Conservation (phyloP, 768 basidiomycete species). For the Amyloporia xantha region DNA sequence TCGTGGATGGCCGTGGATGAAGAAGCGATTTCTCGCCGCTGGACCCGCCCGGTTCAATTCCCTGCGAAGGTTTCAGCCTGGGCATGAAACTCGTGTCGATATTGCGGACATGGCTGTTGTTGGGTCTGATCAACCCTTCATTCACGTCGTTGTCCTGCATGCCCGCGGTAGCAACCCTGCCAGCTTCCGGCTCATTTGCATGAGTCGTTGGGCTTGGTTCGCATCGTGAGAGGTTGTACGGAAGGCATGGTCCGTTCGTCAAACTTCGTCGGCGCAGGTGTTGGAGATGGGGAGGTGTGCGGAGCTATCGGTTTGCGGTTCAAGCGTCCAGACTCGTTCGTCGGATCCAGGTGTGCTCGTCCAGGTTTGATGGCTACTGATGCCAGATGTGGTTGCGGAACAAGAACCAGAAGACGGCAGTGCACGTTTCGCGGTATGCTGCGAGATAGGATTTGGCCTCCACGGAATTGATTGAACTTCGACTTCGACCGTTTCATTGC, state of each 20-base stretch:
- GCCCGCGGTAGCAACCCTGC: not conserved
- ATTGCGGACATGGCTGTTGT: no score
- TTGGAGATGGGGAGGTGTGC: not conserved
- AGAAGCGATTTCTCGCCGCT: no score
- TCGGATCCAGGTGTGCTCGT: not conserved
- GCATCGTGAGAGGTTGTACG: not conserved
- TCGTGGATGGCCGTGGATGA: no score
- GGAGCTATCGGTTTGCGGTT: not conserved
- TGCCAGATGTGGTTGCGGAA: not conserved
- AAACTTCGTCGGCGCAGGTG: not conserved
- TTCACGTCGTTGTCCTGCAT: not conserved
- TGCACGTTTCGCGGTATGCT: not conserved
- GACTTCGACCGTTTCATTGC: not conserved
- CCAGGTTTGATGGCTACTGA: not conserved
- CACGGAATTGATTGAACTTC: no score
- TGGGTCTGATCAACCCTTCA: slow-evolving; percentile 5
- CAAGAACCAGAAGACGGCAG: not conserved
- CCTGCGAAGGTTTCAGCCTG: no score
- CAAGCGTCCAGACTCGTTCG: not conserved
- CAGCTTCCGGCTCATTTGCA: not conserved
- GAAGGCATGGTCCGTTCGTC: slow-evolving; percentile 5
- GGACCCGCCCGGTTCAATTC: no score
- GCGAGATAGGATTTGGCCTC: no score
- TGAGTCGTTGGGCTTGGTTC: not conserved
- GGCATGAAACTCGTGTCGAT: no score